These are phyloP conservation scores for Dianthus caryophyllus DNA, from an alignment of 148 eudicot genomes.

Conservation along the genomic window DNA sequence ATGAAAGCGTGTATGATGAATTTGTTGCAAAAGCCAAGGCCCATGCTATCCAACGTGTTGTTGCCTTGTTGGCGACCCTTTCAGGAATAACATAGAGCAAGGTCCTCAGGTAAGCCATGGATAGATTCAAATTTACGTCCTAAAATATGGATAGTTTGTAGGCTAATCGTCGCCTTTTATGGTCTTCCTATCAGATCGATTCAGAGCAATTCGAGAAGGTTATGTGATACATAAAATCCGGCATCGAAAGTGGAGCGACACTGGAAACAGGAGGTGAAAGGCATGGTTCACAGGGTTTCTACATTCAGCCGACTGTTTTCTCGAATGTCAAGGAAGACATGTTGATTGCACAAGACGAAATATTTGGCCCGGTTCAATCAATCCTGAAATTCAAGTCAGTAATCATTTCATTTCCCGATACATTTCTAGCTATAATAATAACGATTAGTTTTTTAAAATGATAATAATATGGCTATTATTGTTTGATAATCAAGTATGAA, in stretches of 20 bases:
- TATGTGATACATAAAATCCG: conserved; percentile 44
- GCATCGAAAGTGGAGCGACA: conserved; percentile 41
- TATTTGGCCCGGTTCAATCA: conserved; percentile 64
- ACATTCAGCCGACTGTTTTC: conserved; percentile 62
- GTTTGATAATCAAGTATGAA: too few relatives aligned
- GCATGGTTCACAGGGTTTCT: conserved; percentile 50
- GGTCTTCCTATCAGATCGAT: conserved; percentile 41
- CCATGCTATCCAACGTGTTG: conserved; percentile 39
- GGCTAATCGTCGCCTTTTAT: neutral
- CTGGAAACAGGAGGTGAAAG: conserved; percentile 56
- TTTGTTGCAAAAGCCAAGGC: conserved; percentile 55
- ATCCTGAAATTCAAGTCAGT: conserved; percentile 58
- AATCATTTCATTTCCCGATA: neutral
- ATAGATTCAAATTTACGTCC: neutral
- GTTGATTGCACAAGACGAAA: conserved; percentile 62
- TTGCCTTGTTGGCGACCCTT: conserved; percentile 77
- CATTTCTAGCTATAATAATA: neutral
- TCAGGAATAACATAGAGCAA: conserved; percentile 55
- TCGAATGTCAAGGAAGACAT: conserved; percentile 59
- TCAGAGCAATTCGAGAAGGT: conserved; percentile 56
- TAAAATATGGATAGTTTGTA: too few relatives aligned
- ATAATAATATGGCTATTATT: too few relatives aligned
- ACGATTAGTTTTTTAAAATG: too few relatives aligned
- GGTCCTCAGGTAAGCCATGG: conserved; percentile 53
- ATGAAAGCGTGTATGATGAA: conserved; percentile 56